Conservation (phyloP, 768 basidiomycete genomes). For the Phlebiopsis gigantea region DNA sequence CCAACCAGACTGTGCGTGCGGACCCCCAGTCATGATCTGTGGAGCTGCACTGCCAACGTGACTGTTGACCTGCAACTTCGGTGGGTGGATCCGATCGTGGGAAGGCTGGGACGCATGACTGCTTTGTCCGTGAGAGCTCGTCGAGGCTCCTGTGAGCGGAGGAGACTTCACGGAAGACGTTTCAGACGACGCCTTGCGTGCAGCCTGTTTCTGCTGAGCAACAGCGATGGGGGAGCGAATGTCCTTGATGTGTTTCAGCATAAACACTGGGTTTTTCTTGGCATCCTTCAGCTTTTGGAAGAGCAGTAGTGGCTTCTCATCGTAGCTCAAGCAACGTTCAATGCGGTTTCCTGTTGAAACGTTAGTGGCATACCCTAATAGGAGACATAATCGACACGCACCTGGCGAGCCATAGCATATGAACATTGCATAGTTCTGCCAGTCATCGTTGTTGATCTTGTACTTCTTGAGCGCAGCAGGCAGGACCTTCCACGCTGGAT, state of each 20-base stretch:
- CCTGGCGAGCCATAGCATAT: constrained; percentile 95
- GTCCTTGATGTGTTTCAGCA: constrained; percentile 95
- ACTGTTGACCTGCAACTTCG: constrained; percentile 60
- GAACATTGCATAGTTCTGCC: constrained; percentile 99
- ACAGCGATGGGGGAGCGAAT: constrained; percentile 96
- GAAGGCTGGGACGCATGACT: constrained; percentile 27
- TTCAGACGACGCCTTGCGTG: constrained; percentile 63
- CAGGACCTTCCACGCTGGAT: constrained; percentile 97
- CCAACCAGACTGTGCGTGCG: constrained; percentile 64
- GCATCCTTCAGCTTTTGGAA: constrained; percentile 98
- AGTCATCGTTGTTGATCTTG: constrained; percentile 96
- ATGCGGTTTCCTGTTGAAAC: constrained; percentile 50
- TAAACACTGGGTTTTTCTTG: constrained; percentile 98
- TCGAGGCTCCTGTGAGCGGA: constrained; percentile 37
- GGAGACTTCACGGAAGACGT: constrained; percentile 18
- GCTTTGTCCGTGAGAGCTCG: constrained; percentile 35
- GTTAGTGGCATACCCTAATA: constrained; percentile 18
- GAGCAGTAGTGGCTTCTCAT: constrained; percentile 94
- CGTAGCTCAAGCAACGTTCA: constrained; percentile 94
- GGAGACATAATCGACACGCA: constrained; percentile 33
- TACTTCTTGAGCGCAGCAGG: constrained; percentile 99
- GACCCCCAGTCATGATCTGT: constrained; percentile 51
- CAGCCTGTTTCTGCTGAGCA: constrained; percentile 92
- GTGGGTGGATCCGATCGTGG: constrained; percentile 43
- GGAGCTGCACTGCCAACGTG: constrained; percentile 46